These are phyloP conservation scores for Acacia acuminata DNA, from an alignment of 306 rosid genomes.

Conservation along the genomic window DNA sequence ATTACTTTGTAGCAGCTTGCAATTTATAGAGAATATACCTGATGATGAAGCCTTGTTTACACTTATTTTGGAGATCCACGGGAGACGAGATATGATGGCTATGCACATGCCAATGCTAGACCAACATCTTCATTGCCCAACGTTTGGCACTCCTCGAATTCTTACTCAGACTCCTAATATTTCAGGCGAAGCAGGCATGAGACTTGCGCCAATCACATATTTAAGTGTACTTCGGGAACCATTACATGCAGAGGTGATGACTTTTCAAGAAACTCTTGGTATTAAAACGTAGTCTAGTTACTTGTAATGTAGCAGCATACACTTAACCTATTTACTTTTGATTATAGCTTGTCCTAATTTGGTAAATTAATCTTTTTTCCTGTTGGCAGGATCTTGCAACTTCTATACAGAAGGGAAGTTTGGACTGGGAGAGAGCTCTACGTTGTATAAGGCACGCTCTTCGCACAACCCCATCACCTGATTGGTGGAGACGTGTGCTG, in stretches of 20 bases:
- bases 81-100: conserved; percentile 99
- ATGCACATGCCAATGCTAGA: conserved; percentile 99
- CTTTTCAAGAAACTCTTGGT: conserved; percentile 32
- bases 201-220: conserved; percentile 90
- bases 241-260: conserved; percentile 88
- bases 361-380: conserved; percentile 32
- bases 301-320: conserved; percentile 15
- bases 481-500: conserved; percentile 99
- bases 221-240: conserved; percentile 98
- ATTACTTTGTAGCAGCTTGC: conserved; percentile 88
- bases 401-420: conserved; percentile 87
- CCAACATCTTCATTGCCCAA: conserved; percentile 98
- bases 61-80: conserved; percentile 90
- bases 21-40: conserved; percentile 90
- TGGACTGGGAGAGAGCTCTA: conserved; percentile 98
- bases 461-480: conserved; percentile 94
- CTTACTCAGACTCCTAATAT: conserved; percentile 64
- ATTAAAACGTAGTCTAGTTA: conserved; percentile 17
- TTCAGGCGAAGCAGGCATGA: conserved; percentile 72
- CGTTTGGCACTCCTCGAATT: conserved; percentile 90
- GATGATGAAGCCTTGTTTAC: conserved; percentile 94
- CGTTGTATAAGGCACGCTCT: conserved; percentile 97
- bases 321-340: conserved; percentile 23
- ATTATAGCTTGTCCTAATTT: conserved; percentile 21
- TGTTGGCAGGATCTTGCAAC: conserved; percentile 76